Conservation (phyloP, 768 basidiomycete species). For the Leucogyrophana mollusca region DNA sequence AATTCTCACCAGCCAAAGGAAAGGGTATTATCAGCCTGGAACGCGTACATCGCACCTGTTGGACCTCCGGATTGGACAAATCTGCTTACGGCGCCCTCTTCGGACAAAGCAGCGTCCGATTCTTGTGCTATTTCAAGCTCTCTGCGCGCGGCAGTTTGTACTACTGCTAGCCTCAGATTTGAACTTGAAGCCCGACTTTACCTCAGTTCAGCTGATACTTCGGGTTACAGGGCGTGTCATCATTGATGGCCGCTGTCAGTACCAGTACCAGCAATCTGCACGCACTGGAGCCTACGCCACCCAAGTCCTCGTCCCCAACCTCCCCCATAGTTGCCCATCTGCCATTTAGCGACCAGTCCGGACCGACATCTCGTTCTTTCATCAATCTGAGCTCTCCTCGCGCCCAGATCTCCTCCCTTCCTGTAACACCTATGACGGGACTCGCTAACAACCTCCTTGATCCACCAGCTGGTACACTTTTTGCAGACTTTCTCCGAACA, state of each 20-base stretch:
- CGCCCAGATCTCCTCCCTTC: slow-evolving; percentile 42
- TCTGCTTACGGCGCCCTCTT: too few species aligned
- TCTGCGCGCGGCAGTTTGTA: too few species aligned
- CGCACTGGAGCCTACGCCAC: not conserved
- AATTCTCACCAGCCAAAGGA: too few species aligned
- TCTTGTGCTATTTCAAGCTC: too few species aligned
- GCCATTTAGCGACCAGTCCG: slow-evolving; percentile 32
- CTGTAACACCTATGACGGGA: slow-evolving; percentile 36
- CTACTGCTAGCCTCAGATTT: too few species aligned
- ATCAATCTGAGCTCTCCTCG: slow-evolving; percentile 30
- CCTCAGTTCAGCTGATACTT: not conserved
- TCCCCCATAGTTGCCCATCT: slow-evolving; percentile 35
- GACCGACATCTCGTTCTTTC: slow-evolving; percentile 35
- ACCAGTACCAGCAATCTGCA: not conserved
- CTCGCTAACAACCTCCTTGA: slow-evolving; percentile 41
- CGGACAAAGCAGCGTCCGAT: too few species aligned
- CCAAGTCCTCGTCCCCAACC: slow-evolving; percentile 40
- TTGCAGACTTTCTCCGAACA: slow-evolving; percentile 61
- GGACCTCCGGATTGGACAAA: too few species aligned
- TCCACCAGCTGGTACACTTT: slow-evolving; percentile 56
- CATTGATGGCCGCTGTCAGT: slow-evolving; percentile 9
- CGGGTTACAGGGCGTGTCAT: too few species aligned
- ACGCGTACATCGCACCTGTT: too few species aligned
- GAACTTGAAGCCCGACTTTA: not conserved
- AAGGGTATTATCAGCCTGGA: too few species aligned